These are phyloP conservation scores for Kluyveromyces starmeri DNA, from an alignment of 805 yeast species.

Conservation along the genomic window DNA sequence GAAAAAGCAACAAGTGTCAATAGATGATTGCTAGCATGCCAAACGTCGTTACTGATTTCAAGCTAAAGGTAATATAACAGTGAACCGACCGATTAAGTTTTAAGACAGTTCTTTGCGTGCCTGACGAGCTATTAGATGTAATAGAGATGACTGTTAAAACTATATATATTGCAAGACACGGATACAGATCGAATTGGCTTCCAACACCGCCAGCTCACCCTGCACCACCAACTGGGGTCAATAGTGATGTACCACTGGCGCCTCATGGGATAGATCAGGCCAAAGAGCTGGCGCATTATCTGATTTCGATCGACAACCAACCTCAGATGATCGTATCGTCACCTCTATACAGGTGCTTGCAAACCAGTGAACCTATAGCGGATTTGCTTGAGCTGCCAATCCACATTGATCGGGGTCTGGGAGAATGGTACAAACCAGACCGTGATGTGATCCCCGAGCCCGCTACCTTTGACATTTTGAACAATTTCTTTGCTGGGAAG, in stretches of 20 bases:
- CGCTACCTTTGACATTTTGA: constrained; percentile 41
- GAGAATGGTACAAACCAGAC: constrained; percentile 83
- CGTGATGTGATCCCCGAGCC: constrained; percentile 65
- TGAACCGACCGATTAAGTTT: no score
- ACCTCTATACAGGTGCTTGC: constrained; percentile 85
- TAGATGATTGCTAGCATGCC: no score
- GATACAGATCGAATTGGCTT: constrained; percentile 83
- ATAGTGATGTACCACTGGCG: constrained; percentile 82
- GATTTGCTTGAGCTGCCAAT: constrained; percentile 48
- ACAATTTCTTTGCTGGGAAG: constrained; percentile 44
- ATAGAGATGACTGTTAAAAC: constrained; percentile 40
- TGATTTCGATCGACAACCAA: constrained; percentile 42
- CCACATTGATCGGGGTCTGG: constrained; percentile 70
- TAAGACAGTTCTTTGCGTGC: no score
- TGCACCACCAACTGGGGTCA: constrained; percentile 79
- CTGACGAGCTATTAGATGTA: no score
- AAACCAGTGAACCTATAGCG: constrained; percentile 69
- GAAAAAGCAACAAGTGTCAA: no score
- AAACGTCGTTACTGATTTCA: no score
- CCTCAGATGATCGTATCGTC: constrained; percentile 70
- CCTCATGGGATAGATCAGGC: constrained; percentile 87
- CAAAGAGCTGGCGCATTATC: constrained; percentile 56
- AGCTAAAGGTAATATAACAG: no score
- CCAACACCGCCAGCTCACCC: constrained; percentile 54
- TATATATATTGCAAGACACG: constrained; percentile 75